phyloP scores from a whole-genome alignment of 2,329 filamentous ascomycete species.

The Aspergillus oerlinghausenensis region DNA sequence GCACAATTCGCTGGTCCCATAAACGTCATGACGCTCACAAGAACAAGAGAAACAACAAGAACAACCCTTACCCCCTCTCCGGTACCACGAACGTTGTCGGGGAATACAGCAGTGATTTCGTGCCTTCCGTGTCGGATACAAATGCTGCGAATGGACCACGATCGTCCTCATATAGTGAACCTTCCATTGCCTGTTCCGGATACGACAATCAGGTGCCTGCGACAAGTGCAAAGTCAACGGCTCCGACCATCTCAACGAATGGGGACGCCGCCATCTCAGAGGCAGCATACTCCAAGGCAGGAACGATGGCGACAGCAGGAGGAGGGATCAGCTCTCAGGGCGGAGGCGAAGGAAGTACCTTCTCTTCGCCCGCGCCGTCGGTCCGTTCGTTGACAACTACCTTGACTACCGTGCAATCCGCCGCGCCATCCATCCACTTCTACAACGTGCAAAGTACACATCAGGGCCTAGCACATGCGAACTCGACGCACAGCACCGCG shows the following conservation, averaged over 20 bases:
- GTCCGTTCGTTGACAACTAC: constrained; percentile 62
- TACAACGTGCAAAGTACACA: constrained; percentile 32
- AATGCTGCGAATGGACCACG: constrained; percentile 46
- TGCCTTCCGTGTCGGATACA: constrained; percentile 50
- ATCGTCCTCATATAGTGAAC: constrained; percentile 54
- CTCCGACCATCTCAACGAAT: constrained; percentile 79
- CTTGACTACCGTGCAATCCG: constrained; percentile 62
- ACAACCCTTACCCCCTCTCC: constrained; percentile 89
- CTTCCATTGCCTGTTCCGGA: constrained; percentile 58
- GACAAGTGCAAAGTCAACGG: constrained; percentile 66
- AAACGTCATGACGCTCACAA: constrained; percentile 32
- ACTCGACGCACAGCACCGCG: constrained; percentile 34
- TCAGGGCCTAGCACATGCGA: constrained; percentile 29
- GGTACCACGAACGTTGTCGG: constrained; percentile 49
- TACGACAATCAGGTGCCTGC: constrained; percentile 58
- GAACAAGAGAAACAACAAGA: constrained; percentile 61
- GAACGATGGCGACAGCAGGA: constrained; percentile 62
- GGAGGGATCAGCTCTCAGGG: constrained; percentile 61
- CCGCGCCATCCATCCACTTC: constrained; percentile 48
- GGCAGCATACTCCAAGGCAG: constrained; percentile 72
- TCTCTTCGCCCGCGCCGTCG: constrained; percentile 62
- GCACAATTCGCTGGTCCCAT: constrained; percentile 35
- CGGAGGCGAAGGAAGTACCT: constrained; percentile 64
- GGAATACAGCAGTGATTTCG: constrained; percentile 42
- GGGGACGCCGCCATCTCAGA: constrained; percentile 71